A percentile compares a stretch with the other conserved stretches of the same genome.
Evolutionary conservation across 495 filamentous ascomycete genomes (phyloP).

Genomic region (Parachaetomium inaequale): DNA sequence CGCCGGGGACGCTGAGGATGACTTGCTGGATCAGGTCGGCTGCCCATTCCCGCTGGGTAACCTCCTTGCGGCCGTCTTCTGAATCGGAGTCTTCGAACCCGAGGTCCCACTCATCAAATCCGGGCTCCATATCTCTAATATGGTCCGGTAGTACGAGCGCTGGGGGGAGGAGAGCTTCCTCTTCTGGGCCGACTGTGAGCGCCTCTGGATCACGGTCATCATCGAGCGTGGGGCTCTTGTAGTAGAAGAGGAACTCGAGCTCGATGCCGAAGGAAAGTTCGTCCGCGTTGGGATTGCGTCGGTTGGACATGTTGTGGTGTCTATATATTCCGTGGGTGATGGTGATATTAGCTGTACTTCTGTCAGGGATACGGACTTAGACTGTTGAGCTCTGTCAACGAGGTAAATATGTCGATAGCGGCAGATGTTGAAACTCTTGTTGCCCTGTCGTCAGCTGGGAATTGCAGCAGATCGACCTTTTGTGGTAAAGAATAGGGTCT

Average conservation of each 20-base stretch:
- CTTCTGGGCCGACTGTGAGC: neutral
- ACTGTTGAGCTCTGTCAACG: no score
- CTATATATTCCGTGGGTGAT: neutral
- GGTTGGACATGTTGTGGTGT: neutral
- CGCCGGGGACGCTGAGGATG: conserved; percentile 17
- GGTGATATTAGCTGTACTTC: neutral
- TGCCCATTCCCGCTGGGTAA: neutral
- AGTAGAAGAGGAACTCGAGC: conserved; percentile 25
- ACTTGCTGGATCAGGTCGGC: neutral
- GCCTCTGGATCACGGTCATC: neutral
- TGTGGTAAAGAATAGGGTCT: no score
- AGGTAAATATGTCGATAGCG: no score
- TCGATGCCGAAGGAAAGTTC: conserved; percentile 26
- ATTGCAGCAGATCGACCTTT: no score
- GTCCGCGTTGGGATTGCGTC: neutral
- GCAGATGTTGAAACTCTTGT: no score
- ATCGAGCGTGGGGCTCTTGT: neutral
- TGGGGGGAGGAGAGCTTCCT: neutral
- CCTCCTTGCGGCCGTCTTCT: neutral
- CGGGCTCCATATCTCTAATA: neutral
- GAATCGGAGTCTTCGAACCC: neutral
- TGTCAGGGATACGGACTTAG: no score
- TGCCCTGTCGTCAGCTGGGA: no score
- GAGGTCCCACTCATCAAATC: neutral
- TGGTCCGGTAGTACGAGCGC: neutral